Conservation (phyloP, 1,139 yeast species). For the Debaryomyces robertsiae region DNA sequence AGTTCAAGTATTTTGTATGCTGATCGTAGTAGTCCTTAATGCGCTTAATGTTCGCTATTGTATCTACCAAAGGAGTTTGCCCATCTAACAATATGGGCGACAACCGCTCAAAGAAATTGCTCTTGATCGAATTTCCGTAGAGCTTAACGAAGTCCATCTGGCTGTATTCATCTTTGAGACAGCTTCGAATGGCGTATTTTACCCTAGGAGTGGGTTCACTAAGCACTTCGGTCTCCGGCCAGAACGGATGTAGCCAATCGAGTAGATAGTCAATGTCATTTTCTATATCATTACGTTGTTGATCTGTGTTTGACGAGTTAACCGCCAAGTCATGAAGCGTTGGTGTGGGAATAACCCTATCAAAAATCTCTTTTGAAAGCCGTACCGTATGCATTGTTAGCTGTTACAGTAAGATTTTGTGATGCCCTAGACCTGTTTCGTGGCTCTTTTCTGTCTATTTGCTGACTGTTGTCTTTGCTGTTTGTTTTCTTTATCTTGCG, state of each 20-base stretch:
- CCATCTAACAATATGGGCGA: conserved; percentile 1
- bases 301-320: conserved; percentile 13
- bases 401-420: neutral
- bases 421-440: neutral
- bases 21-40: conserved; percentile 19
- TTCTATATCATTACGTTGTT: conserved; percentile 34
- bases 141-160: conserved; percentile 40
- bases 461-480: neutral
- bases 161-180: conserved; percentile 37
- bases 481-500: conserved; percentile 4
- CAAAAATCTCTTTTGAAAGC: conserved; percentile 15
- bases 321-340: conserved; percentile 26
- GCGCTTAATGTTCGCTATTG: conserved; percentile 17
- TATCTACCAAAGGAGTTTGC: conserved; percentile 13
- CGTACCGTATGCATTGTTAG: conserved; percentile 3
- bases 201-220: conserved; percentile 40
- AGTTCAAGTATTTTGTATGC: conserved; percentile 21
- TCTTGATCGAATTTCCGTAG: conserved; percentile 37
- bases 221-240: conserved; percentile 19
- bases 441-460: no score
- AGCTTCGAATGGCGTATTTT: conserved; percentile 40
- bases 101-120: conserved; percentile 11
- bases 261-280: conserved; percentile 44
- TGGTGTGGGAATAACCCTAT: conserved; percentile 22
- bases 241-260: conserved; percentile 41